phyloP scores from a whole-genome alignment of 23 red algal genomes.

The Chondrus crispus region DNA sequence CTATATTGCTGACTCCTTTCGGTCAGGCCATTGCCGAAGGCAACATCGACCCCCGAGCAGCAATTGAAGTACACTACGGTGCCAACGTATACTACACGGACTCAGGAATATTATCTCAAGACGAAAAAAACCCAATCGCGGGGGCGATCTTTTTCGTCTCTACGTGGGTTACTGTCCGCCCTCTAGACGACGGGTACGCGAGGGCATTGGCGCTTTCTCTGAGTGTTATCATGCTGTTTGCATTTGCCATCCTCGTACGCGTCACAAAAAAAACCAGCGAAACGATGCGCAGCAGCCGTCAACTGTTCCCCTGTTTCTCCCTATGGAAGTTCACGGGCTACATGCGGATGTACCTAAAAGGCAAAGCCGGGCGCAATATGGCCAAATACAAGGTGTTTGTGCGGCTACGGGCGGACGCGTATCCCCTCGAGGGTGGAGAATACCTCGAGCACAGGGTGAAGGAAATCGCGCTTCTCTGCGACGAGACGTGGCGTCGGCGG shows the following conservation, averaged over 20 bases:
- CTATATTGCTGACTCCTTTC: slow-evolving; percentile 14
- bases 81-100: slow-evolving; percentile 10
- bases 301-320: not conserved
- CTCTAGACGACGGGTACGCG: not conserved
- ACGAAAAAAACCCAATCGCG: slow-evolving; percentile 12
- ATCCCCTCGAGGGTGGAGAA: not conserved
- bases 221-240: not conserved
- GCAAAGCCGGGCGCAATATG: not conserved
- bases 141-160: slow-evolving; percentile 17
- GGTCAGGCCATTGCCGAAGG: not conserved
- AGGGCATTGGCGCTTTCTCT: not conserved
- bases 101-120: not conserved
- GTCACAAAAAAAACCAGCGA: not conserved
- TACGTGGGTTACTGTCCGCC: slow-evolving; percentile 3
- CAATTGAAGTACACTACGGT: not conserved
- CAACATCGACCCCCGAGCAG: slow-evolving; percentile 20
- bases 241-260: not conserved
- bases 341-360: not conserved
- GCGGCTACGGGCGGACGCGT: not conserved
- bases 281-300: not conserved
- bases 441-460: not conserved
- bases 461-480: not conserved
- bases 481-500: not conserved
- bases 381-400: not conserved
- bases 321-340: not conserved